phyloP scores from a whole-genome alignment of 208 protist species.

The Acanthamoeba castellanii region DNA sequence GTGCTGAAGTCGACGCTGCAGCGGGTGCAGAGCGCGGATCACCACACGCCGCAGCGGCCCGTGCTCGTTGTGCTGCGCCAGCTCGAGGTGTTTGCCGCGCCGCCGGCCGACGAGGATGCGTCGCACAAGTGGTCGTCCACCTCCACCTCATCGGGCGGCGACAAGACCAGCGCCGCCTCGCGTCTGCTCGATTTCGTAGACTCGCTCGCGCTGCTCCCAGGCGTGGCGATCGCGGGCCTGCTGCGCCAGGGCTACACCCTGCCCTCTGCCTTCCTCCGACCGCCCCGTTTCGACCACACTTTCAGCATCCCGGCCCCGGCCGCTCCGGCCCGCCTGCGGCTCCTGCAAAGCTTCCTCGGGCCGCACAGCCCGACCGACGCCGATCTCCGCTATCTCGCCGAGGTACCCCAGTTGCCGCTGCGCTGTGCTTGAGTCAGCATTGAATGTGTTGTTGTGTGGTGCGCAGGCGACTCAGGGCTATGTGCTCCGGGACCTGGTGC shows the following conservation, averaged over 20 bases:
- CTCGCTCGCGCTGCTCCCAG: background rate
- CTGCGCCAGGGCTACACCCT: slow-evolving; percentile 26
- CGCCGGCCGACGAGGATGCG: background rate
- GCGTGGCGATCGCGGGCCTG: slow-evolving; percentile 7
- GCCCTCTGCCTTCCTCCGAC: background rate
- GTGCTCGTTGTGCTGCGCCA: slow-evolving; percentile 25
- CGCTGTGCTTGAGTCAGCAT: background rate
- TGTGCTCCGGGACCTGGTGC: slow-evolving; percentile 23
- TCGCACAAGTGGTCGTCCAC: background rate
- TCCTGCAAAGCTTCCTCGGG: background rate
- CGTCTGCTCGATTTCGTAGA: slow-evolving; percentile 37
- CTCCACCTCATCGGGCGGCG: background rate
- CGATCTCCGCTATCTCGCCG: background rate
- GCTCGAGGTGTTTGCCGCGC: slow-evolving; percentile 1
- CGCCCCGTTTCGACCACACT: slow-evolving; percentile 13
- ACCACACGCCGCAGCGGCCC: background rate
- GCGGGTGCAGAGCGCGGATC: background rate
- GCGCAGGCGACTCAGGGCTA: slow-evolving; percentile 31
- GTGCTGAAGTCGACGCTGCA: background rate
- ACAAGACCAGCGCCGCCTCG: background rate
- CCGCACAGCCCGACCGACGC: background rate
- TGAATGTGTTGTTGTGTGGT: background rate
- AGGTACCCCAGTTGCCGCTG: background rate
- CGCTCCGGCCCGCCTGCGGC: background rate
- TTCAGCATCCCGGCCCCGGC: background rate